Percentiles rank a stretch among this genome's conserved stretches.
These are phyloP conservation scores for Aureobasidium sp. DNA, from an alignment of 2,329 filamentous ascomycete species.

Conservation along the genomic window DNA sequence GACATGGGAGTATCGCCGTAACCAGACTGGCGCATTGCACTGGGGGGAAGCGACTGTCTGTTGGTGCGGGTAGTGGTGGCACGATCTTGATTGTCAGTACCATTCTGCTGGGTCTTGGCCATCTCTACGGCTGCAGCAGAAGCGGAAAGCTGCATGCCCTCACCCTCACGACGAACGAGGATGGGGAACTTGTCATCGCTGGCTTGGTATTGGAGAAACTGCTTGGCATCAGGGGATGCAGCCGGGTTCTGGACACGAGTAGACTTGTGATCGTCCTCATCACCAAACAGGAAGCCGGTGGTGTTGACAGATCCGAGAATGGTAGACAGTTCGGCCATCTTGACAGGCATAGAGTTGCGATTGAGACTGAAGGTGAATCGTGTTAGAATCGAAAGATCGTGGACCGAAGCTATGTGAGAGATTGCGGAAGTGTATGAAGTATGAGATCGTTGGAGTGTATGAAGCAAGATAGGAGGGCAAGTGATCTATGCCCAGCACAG, in stretches of 20 bases:
- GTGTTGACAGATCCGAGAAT: conserved; percentile 77
- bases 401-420: not conserved
- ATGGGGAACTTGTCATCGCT: conserved; percentile 84
- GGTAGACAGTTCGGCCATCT: conserved; percentile 38
- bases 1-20: conserved; percentile 30
- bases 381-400: conserved; percentile 6
- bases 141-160: conserved; percentile 62
- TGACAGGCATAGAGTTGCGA: conserved; percentile 88
- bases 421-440: not conserved
- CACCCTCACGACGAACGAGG: conserved; percentile 58
- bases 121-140: conserved; percentile 77
- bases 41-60: conserved; percentile 31
- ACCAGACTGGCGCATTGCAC: conserved; percentile 29
- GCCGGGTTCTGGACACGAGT: conserved; percentile 31
- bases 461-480: not conserved
- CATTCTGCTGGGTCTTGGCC: conserved; percentile 37
- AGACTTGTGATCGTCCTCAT: conserved; percentile 53
- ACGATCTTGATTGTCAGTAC: conserved; percentile 32
- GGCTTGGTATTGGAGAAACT: conserved; percentile 63
- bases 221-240: conserved; percentile 59
- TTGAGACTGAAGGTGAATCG: conserved; percentile 54
- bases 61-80: conserved; percentile 42
- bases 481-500: not conserved
- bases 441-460: not conserved
- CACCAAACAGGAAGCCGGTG: conserved; percentile 75